Evolutionary conservation across 2,329 filamentous ascomycete genomes (phyloP).

Genomic region (Sarocladium brachiariae): DNA sequence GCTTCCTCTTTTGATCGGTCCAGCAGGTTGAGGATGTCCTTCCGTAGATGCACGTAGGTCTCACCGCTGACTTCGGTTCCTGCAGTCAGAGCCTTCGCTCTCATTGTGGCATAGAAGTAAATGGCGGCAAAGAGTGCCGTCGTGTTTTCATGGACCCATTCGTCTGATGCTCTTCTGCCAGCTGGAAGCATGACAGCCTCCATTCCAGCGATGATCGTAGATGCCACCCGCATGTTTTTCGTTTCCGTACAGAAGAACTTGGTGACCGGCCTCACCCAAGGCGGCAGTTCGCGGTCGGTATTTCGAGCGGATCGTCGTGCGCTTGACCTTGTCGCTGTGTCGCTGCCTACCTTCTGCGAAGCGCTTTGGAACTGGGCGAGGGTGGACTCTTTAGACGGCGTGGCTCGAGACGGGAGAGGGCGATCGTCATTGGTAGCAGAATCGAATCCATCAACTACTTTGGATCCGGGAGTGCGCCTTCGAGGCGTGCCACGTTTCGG

Average conservation of each 20-base stretch:
- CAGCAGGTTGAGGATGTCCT: constrained; percentile 38
- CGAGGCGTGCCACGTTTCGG: constrained; percentile 23
- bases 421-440: constrained; percentile 22
- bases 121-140: constrained; percentile 53
- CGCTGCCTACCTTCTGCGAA: constrained; percentile 16
- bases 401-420: constrained; percentile 32
- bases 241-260: constrained; percentile 57
- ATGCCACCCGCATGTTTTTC: constrained; percentile 53
- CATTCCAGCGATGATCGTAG: constrained; percentile 69
- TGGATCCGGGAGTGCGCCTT: constrained; percentile 26
- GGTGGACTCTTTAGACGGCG: constrained; percentile 39
- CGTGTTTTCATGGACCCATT: constrained; percentile 41
- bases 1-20: constrained; percentile 34
- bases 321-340: constrained; percentile 38
- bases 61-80: constrained; percentile 30
- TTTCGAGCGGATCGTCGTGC: constrained; percentile 15
- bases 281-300: constrained; percentile 37
- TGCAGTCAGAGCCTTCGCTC: constrained; percentile 35
- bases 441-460: constrained; percentile 19
- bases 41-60: constrained; percentile 37
- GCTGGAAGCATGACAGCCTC: constrained; percentile 45
- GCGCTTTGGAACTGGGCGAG: constrained; percentile 35
- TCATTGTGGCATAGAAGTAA: constrained; percentile 51
- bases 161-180: constrained; percentile 38
- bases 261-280: constrained; percentile 65